These are phyloP conservation scores for Fusarium solani-melongenae DNA, from an alignment of 2,329 filamentous ascomycete species.

Conservation along the genomic window DNA sequence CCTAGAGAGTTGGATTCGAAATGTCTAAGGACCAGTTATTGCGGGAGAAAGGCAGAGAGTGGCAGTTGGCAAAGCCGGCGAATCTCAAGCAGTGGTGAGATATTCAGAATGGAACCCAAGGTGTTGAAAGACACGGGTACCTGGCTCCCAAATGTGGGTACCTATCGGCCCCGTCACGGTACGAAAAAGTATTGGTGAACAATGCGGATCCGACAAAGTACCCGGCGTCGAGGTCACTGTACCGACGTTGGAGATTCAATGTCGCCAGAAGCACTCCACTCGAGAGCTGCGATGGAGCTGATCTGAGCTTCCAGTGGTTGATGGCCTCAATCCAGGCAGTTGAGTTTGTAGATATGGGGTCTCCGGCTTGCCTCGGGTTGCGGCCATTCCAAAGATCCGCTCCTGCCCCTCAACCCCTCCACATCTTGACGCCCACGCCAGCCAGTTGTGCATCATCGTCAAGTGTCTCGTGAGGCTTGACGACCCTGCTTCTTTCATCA, in stretches of 20 bases:
- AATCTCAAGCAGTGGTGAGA: conserved; percentile 24
- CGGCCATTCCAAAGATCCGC: conserved; percentile 45
- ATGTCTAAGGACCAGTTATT: background rate
- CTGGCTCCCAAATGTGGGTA: conserved; percentile 26
- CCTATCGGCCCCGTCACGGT: conserved; percentile 4
- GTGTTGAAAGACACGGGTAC: conserved; percentile 21
- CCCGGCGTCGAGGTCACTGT: conserved; percentile 2
- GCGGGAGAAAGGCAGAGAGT: background rate
- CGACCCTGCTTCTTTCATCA: background rate
- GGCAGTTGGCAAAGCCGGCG: conserved; percentile 11
- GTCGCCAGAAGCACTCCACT: background rate
- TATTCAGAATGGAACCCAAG: conserved; percentile 18
- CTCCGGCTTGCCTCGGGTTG: conserved; percentile 31
- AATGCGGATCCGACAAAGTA: conserved; percentile 1
- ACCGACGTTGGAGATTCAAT: background rate
- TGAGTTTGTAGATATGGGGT: background rate
- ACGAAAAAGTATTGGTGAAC: conserved; percentile 10
- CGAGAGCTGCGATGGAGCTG: background rate
- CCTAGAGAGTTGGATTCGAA: background rate
- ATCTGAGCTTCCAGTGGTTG: background rate
- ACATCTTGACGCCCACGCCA: conserved; percentile 1
- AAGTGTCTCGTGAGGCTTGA: conserved; percentile 29
- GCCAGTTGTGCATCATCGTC: conserved; percentile 11
- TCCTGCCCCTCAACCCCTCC: conserved; percentile 18
- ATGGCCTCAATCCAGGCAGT: background rate